Percentiles rank a stretch among this genome's conserved stretches.
Evolutionary conservation across 208 protist genomes (phyloP).

Genomic region (Crithidia brevicula): DNA sequence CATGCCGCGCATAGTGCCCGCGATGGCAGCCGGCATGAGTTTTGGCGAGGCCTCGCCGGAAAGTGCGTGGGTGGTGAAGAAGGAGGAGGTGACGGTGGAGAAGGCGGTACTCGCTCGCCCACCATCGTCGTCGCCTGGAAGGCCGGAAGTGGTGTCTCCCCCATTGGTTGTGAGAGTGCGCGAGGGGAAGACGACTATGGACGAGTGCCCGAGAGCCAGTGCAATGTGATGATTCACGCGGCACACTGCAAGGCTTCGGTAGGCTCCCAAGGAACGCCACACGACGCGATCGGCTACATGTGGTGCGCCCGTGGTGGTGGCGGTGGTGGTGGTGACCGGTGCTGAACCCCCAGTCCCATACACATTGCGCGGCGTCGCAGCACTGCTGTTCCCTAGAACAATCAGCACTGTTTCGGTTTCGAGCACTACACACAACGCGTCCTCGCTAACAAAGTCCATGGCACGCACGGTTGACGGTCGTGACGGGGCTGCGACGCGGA

Average conservation of each 20-base stretch:
- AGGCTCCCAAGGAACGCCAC: conserved; percentile 71
- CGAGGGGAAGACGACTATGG: conserved; percentile 68
- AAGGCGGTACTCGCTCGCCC: conserved; percentile 6
- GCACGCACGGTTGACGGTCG: conserved; percentile 23
- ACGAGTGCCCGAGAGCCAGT: conserved; percentile 51
- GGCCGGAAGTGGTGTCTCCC: not conserved
- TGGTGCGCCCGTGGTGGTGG: not conserved
- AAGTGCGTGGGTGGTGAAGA: conserved; percentile 7
- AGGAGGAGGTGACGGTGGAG: conserved; percentile 19
- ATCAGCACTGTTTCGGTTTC: conserved; percentile 46
- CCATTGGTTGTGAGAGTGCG: conserved; percentile 10
- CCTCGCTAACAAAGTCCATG: conserved; percentile 44
- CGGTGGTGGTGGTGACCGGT: not conserved
- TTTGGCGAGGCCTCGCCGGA: not conserved
- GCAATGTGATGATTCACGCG: conserved; percentile 68
- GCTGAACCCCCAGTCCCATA: not conserved
- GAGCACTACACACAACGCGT: conserved; percentile 47
- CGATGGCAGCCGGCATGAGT: conserved; percentile 1
- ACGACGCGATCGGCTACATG: conserved; percentile 38
- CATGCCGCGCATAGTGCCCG: conserved; percentile 11
- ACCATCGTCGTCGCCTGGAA: conserved; percentile 4
- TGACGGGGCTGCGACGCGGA: conserved; percentile 15
- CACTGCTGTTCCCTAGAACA: conserved; percentile 30
- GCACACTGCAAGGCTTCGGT: conserved; percentile 69
- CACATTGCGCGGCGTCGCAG: not conserved